A percentile compares a stretch with the other conserved stretches of the same genome.
Evolutionary conservation across 2,329 filamentous ascomycete species (phyloP).

Genomic region (Lachnellula willkommii): DNA sequence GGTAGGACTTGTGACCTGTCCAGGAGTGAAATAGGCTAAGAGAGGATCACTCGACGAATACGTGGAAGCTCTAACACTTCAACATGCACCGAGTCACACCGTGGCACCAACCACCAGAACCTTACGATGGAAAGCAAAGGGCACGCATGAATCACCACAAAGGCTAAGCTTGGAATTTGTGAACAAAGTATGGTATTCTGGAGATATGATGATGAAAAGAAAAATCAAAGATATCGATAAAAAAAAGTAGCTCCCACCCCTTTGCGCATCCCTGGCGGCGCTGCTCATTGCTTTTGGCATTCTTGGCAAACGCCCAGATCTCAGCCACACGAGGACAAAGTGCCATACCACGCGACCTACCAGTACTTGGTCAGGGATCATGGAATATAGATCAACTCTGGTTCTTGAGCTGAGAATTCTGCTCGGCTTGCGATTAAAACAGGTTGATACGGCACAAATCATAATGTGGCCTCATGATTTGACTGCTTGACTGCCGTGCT

Average conservation of each 20-base stretch:
- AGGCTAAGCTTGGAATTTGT: no score
- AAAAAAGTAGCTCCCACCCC: neutral
- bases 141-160: no score
- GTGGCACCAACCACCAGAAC: no score
- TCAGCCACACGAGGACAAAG: neutral
- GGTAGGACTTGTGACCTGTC: no score
- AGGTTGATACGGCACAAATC: neutral
- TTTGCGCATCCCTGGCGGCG: neutral
- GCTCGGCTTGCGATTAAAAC: neutral
- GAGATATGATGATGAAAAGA: neutral
- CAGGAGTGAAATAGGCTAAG: no score
- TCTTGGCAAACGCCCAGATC: constrained; percentile 1
- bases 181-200: no score
- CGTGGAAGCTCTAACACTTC: no score
- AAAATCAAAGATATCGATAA: neutral
- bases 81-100: no score
- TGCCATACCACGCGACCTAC: neutral
- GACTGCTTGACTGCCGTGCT: neutral
- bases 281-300: neutral
- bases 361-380: neutral
- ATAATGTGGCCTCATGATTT: neutral
- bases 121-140: no score
- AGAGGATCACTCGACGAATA: no score
- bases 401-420: neutral
- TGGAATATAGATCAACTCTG: neutral